These are phyloP conservation scores for Aspergillus jensenii DNA, from an alignment of 2,329 filamentous ascomycete species.

Conservation along the genomic window DNA sequence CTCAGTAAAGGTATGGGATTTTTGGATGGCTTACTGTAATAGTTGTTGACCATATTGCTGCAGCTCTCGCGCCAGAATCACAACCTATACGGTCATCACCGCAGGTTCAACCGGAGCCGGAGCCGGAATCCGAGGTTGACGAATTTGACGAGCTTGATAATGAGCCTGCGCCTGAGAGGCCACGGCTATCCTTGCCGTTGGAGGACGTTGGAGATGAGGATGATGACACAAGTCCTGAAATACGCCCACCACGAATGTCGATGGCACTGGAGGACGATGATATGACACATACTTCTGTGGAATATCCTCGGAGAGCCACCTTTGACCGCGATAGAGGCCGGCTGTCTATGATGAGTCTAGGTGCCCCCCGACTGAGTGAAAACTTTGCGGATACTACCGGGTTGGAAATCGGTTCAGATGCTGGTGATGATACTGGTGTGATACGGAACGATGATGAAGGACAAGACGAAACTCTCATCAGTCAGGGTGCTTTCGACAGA, in stretches of 20 bases:
- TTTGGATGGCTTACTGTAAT: neutral
- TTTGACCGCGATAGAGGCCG: conserved; percentile 38
- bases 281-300: conserved; percentile 42
- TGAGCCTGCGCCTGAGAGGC: conserved; percentile 45
- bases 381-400: conserved; percentile 51
- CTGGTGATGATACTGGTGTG: conserved; percentile 39
- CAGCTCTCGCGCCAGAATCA: conserved; percentile 52
- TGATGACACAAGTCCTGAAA: conserved; percentile 42
- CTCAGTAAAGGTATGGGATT: conserved; percentile 50
- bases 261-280: conserved; percentile 48
- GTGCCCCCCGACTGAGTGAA: conserved; percentile 48
- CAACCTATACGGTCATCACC: conserved; percentile 50
- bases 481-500: conserved; percentile 39
- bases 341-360: conserved; percentile 46
- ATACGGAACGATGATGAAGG: conserved; percentile 35
- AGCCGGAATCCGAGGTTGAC: conserved; percentile 24
- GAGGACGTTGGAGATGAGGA: conserved; percentile 47
- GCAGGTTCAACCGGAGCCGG: conserved; percentile 27
- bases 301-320: conserved; percentile 44
- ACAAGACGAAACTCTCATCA: conserved; percentile 37
- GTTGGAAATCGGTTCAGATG: conserved; percentile 44
- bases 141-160: conserved; percentile 50
- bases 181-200: conserved; percentile 46
- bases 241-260: conserved; percentile 39
- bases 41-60: neutral